Conservation (phyloP, 108 stramenopile species). For the Nannochloropsis oceanica region DNA sequence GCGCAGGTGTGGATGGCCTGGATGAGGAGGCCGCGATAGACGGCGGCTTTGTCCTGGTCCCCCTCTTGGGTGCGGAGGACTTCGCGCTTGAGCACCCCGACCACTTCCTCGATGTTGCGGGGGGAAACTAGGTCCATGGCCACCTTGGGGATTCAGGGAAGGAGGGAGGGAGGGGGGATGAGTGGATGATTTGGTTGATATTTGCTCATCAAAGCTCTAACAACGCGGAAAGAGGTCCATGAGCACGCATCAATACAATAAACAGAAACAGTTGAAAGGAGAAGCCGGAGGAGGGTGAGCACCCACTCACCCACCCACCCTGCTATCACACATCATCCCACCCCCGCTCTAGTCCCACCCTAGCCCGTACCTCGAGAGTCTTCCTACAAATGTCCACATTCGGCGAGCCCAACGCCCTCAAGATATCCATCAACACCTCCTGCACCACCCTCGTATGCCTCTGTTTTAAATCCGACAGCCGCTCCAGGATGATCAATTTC, state of each 20-base stretch:
- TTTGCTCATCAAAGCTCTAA: too few species aligned
- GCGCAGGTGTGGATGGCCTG: slow-evolving; percentile 90
- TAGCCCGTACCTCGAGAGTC: slow-evolving; percentile 48
- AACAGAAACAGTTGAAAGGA: too few species aligned
- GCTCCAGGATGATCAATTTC: slow-evolving; percentile 90
- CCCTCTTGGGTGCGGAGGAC: slow-evolving; percentile 73
- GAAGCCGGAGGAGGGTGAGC: background rate
- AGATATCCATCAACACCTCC: slow-evolving; percentile 92
- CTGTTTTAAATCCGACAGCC: slow-evolving; percentile 71
- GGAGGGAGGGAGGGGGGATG: background rate
- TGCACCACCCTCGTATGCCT: slow-evolving; percentile 88
- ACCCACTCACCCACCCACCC: background rate
- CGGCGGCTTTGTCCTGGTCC: slow-evolving; percentile 64
- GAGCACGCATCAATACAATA: too few species aligned
- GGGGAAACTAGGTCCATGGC: slow-evolving; percentile 80
- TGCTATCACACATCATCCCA: background rate
- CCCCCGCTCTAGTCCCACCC: background rate
- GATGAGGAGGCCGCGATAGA: slow-evolving; percentile 81
- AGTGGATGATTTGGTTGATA: too few species aligned
- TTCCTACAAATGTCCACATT: slow-evolving; percentile 93
- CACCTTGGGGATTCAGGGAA: background rate
- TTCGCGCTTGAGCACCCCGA: slow-evolving; percentile 78
- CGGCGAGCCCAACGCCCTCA: slow-evolving; percentile 73
- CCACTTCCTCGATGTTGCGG: slow-evolving; percentile 91
- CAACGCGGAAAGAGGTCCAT: background rate